phyloP scores from a whole-genome alignment of 2,329 filamentous ascomycete genomes.

The Botrytis fragariae region DNA sequence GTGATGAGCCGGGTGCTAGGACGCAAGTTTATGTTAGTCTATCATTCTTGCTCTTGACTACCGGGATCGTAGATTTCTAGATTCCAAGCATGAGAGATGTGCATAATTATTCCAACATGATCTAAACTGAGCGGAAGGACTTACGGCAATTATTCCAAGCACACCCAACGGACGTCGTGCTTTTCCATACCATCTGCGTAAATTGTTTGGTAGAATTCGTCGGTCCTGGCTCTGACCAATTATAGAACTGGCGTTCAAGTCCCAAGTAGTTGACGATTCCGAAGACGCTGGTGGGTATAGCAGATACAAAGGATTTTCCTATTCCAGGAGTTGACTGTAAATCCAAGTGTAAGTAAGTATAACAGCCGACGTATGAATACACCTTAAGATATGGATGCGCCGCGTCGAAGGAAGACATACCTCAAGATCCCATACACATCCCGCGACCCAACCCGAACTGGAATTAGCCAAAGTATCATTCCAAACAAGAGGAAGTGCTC shows the following conservation, averaged over 20 bases:
- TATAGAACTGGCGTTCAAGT: neutral
- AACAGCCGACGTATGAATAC: neutral
- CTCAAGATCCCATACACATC: neutral
- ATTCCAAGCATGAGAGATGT: neutral
- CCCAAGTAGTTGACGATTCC: neutral
- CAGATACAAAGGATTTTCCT: neutral
- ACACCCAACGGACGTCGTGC: neutral
- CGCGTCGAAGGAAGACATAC: neutral
- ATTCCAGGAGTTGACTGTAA: neutral
- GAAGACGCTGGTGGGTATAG: neutral
- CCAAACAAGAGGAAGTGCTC: neutral
- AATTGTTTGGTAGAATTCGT: neutral
- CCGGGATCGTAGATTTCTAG: too few species aligned
- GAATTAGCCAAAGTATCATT: conserved; percentile 1
- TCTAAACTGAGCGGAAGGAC: neutral
- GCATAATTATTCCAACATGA: accelerated
- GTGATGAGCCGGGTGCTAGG: conserved; percentile 5
- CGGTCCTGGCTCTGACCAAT: neutral
- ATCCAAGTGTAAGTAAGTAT: neutral
- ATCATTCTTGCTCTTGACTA: too few species aligned
- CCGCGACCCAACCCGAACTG: neutral
- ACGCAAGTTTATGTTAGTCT: neutral
- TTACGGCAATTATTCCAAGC: conserved; percentile 12
- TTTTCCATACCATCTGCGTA: conserved; percentile 4
- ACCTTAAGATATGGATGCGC: too few species aligned